Base-by-base conservation (phyloP, 2,329 filamentous ascomycete genomes). In the Basipetospora chlamydospora region DNA sequence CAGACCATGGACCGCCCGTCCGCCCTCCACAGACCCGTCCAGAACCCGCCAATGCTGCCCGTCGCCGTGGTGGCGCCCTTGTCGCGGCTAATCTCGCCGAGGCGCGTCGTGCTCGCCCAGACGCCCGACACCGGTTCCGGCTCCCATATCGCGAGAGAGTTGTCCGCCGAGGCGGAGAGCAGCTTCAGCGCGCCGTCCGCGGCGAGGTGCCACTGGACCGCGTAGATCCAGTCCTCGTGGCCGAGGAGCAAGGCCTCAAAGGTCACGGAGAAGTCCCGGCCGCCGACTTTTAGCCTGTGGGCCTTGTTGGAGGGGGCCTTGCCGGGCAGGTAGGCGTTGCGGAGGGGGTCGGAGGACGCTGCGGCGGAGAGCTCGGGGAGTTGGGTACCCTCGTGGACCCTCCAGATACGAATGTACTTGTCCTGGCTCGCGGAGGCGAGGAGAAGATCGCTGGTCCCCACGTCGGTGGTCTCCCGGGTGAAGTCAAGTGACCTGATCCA, bases 141-240 rank as follows among this genome's bases (percentile, higher is more conserved):
- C 51, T 90, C 80, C 90, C 90, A 98, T 38, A 98, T 80, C 1
- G 86, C 78, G 8, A 98, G 64, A 0, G 90, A 95, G 52, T 94
- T 96, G 53, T 98, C 90, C 3, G 90, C 90, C 3, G 90, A 96
- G 1, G 88, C 79, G 2, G 88, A 87, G 3, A 98, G 70, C 7
- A 95, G 70, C 46, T 81, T 83, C 7, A 31, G 29, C 13, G 16
- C 11, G 16, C 25, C 30, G 40, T 63, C 58, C 11, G 58, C 49
- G 29, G 62, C 54, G 6, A 65, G 64, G 41, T 71, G 69, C 87
- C 87, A 95, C 38, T 67, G 66, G 2, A 83, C 78, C 39, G 82
- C 92, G 57, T 94, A 96, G 39, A 98, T 88, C 90, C 90, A 98
- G 50, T 98, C 90, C 52, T 98, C 90, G 51, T 98, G 90, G 7